Base-by-base conservation (phyloP, 192 early-diverging fungal genomes). In the Podila epigama region DNA sequence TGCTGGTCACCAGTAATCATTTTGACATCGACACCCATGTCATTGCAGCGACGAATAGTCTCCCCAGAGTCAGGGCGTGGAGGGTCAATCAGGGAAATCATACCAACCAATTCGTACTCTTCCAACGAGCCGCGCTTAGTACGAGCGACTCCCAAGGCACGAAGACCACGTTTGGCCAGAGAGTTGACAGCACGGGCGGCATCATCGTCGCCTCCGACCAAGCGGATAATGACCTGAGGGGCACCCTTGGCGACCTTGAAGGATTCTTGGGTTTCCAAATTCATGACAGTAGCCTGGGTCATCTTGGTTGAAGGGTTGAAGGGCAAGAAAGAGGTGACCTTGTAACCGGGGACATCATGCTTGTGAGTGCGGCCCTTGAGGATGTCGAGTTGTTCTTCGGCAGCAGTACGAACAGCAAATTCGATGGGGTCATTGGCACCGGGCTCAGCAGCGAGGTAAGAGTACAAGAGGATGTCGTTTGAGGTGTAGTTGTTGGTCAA, bases 1-100 rank as follows among this genome's bases (percentile, higher is more conserved):
- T 90, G 85, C 83, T 97, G 96, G 81, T 98, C 96, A 65, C 96
- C 96, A 40, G 96, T 98, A 61, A 98, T 93, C 96, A 98, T 97
- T 81, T 98, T 98, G 64, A 97, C 94, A 54, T 91, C 88, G 3
- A 98, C 91, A 48, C 96, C 96, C 79, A 95, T 89, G 16, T 83
- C 80, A 59, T 90, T 85, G 80, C 95, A 97, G 58, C 92, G 92
- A 33, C 79, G 69, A 60, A 98, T 96, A 13, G 96, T 98, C 60
- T 89, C 83, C 35, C 80, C 93, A 22, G 96, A 96, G 78, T 96
- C 96, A 20, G 92, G 92, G 34, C 95, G 90, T 54, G 95, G 95
- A 36, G 96, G 95, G 73, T 96, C 96, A 37, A 96, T 84, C 51
- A 97, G 83, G 33, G 96, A 93, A 39, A 97, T 95, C 92, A 96